These are phyloP conservation scores for Periconia digitata DNA, from an alignment of 2,329 filamentous ascomycete species.

Conservation along the genomic window DNA sequence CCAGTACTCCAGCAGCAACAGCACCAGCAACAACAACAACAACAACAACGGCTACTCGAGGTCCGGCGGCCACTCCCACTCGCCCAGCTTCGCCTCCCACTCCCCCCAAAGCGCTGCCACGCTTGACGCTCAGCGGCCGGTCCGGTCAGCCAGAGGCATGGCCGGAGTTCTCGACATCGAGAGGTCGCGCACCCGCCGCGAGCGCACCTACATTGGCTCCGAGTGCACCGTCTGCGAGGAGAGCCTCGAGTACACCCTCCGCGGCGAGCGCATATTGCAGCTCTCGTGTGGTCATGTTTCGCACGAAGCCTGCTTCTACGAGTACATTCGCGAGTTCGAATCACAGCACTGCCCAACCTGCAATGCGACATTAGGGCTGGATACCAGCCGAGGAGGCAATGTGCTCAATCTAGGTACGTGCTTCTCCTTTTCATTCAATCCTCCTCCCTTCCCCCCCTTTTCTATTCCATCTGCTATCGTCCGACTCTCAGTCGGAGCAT, in stretches of 20 bases:
- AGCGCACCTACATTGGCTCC: conserved; percentile 92
- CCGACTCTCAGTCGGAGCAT: too few species aligned
- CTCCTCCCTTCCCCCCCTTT: too few species aligned
- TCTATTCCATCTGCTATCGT: too few species aligned
- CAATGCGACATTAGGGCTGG: conserved; percentile 85
- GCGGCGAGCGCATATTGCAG: conserved; percentile 90
- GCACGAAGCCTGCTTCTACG: conserved; percentile 98
- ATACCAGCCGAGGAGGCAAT: conserved; percentile 91
- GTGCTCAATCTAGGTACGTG: conserved; percentile 82
- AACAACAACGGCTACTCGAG: conserved; percentile 10
- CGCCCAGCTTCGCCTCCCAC: conserved; percentile 11
- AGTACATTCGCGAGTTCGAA: conserved; percentile 94
- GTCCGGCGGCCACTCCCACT: conserved; percentile 9
- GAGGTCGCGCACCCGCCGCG: conserved; percentile 75
- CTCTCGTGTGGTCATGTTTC: conserved; percentile 97
- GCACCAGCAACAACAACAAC: conserved; percentile 11
- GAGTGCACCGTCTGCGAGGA: conserved; percentile 97
- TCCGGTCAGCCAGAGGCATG: conserved; percentile 50
- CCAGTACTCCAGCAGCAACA: conserved; percentile 12
- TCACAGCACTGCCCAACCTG: conserved; percentile 93
- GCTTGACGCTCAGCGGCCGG: conserved; percentile 28
- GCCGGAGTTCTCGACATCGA: conserved; percentile 73
- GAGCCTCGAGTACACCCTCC: conserved; percentile 89
- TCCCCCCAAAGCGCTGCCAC: conserved; percentile 26
- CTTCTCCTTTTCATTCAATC: not conserved